Base-by-base conservation (phyloP, 2,329 filamentous ascomycete species). In the Aspergillus thermomutatus region DNA sequence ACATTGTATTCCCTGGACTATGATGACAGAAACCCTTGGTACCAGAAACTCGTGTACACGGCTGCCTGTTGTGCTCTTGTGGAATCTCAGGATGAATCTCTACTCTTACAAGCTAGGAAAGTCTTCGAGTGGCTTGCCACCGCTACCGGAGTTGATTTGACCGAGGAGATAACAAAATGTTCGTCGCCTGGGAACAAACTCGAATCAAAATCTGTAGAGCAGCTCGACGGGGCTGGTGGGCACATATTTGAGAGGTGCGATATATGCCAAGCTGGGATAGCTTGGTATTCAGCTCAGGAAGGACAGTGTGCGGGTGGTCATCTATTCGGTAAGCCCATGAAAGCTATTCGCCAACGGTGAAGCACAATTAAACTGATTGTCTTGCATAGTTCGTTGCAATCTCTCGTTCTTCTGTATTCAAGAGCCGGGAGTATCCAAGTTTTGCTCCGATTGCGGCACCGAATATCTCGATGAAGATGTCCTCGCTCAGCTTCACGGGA, bases 391-490 rank as follows among this genome's bases (percentile, higher is more conserved):
- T n/a, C 76, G 83, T 37, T 86, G 83, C 62, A 75, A 75, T 11
- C 60, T 85, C 23, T 82, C 80, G n/a, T 80, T 83, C 52, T 62
- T 83, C 5, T 74, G 81, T 1, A 83, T 85, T 6, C 82, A 84
- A 64, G 76, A 79, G 34, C 82, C 83, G 2, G 77, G 77, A 1
- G 72, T 80, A 2, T 80, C 81, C 11, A 84, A 83, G 62, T 75
- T 74, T 50, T 86, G 83, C 65, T 77, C 77, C 19, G 69, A 78
- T n/a, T 86, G 83, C 62, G 75, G 67, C 11, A 77, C 70, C 26
- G 77, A 80, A 47, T 82, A 77, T 61, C 61, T 83, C 7, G 77
- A 75, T 47, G 78, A 81, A 49, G 77, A 79, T 34, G 61, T 66
- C 8, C 52, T 77, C 9, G 56, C 61, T 53, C 25, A 51, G 37